Evolutionary conservation across 164 flowering plant genomes (phyloP), one percentile per base, ranked within the genome.

Genomic region (Piper longum): DNA sequence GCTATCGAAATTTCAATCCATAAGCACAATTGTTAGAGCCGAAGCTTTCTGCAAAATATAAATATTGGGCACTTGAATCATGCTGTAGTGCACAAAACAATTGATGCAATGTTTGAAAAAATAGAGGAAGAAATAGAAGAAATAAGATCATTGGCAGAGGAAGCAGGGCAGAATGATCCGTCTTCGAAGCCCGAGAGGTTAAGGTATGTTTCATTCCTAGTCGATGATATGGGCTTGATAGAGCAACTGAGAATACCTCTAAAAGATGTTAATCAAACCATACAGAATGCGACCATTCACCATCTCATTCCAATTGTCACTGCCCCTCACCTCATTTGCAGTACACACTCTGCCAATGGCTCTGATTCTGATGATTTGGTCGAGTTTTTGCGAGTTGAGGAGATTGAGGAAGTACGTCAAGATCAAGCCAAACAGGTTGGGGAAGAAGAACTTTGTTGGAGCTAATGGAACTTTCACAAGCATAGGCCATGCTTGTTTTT

Each of bases 391-490:
- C 71, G 82, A 41, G 64, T 75, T 0, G 95, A 87, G 67, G 90
- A 87, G 77, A 83, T 88, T 88, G 8, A 61, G 83, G 1, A 85
- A 85, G 62, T 82, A 88, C 62, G 81, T 83, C 3, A 79, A 61
- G 70, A 73, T 77, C 62, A 88, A 84, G 69, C 95, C 89, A 0
- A 88, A 85, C 72, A 76, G 87, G 71, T 63, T 85, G 40, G 82
- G 83, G 39, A 85, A 82, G 58, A 82, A 80, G 74, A 87, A 88
- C 69, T 85, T 88, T 76, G 82, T 88, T 87, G 95, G 95, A 16
- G 87, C 87, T 2, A 81, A 85, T 62, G 89, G 83, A 56, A 82
- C 91, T 1, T 85, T 81, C 77, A 85, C 89, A 0, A 81, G 86
- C 76, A 82, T 88, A 0, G 91, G 96, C 16, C 89, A 88, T 54